These are phyloP conservation scores for Phyllosticta capitalensis DNA, from an alignment of 2,329 filamentous ascomycete genomes.

Conservation along the genomic window DNA sequence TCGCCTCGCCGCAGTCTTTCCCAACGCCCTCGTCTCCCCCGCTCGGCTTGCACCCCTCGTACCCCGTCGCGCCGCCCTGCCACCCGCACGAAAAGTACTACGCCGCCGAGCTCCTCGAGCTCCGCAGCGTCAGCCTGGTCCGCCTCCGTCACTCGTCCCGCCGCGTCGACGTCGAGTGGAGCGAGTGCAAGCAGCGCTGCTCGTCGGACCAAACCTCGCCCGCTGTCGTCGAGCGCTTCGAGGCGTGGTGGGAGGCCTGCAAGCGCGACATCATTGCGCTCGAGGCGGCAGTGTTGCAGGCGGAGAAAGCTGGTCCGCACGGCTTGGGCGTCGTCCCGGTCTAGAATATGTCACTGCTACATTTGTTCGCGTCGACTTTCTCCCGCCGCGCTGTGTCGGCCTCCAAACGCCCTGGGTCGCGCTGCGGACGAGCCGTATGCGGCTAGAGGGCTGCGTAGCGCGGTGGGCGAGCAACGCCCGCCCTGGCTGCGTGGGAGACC, in stretches of 20 bases:
- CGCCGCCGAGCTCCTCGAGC: constrained; percentile 26
- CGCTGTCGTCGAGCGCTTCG: constrained; percentile 4
- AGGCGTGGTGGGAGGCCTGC: constrained; percentile 4
- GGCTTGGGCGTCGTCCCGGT: neutral
- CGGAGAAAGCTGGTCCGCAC: neutral
- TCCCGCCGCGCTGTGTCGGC: too few species aligned
- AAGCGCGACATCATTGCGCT: constrained; percentile 2
- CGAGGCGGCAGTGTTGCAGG: neutral
- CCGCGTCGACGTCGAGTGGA: constrained; percentile 27
- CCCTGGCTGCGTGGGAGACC: too few species aligned
- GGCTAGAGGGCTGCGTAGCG: too few species aligned
- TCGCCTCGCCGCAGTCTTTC: neutral
- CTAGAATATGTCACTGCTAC: neutral
- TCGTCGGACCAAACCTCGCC: neutral
- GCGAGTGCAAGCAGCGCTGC: constrained; percentile 14
- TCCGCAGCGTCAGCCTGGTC: constrained; percentile 31
- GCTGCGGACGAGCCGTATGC: too few species aligned
- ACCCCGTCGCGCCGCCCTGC: constrained; percentile 22
- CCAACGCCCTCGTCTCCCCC: neutral
- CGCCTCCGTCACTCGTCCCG: constrained; percentile 33
- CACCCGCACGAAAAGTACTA: constrained; percentile 27
- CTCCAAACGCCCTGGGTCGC: too few species aligned
- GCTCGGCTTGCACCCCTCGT: neutral
- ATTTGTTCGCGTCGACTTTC: too few species aligned
- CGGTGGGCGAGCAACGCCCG: too few species aligned